A percentile compares a stretch with the other conserved stretches of the same genome.
Conservation (phyloP, 2,329 filamentous ascomycete species). For the Rutstroemia sp. region DNA sequence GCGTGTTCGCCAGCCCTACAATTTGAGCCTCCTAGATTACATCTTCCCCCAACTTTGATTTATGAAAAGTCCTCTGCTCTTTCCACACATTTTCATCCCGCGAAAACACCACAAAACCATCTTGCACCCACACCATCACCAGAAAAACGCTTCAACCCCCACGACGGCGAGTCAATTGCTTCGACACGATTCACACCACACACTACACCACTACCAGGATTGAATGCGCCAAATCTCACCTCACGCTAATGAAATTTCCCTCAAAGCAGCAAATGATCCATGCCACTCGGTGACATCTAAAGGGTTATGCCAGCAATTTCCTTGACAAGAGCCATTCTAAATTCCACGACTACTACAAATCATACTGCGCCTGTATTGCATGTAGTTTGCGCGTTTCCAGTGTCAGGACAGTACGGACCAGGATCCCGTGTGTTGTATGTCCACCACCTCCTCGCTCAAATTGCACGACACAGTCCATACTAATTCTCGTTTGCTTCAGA, state of each 20-base stretch:
- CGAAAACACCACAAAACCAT: not conserved
- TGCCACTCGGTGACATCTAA: not conserved
- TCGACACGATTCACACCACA: too few relatives aligned
- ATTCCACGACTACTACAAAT: slow-evolving; percentile 7
- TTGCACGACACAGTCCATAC: not conserved
- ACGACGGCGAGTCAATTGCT: too few relatives aligned
- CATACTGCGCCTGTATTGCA: slow-evolving; percentile 28
- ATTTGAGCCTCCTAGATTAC: too few relatives aligned
- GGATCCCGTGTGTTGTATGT: slow-evolving; percentile 45
- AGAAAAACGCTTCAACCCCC: too few relatives aligned
- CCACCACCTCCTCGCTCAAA: not conserved
- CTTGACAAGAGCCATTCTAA: not conserved
- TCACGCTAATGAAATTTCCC: not conserved
- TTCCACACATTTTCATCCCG: not conserved
- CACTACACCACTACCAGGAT: too few relatives aligned
- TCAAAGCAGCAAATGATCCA: not conserved
- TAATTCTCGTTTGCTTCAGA: slow-evolving; percentile 28
- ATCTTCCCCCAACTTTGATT: not conserved
- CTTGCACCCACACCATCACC: too few relatives aligned
- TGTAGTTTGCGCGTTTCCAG: slow-evolving; percentile 49
- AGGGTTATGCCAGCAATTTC: not conserved
- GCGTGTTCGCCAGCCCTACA: too few relatives aligned
- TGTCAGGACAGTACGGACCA: slow-evolving; percentile 49
- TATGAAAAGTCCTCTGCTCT: not conserved
- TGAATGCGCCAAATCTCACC: not conserved